Evolutionary conservation across 2,329 filamentous ascomycete genomes (phyloP), one percentile per base, ranked within the genome.

Genomic region (Apiospora marii): DNA sequence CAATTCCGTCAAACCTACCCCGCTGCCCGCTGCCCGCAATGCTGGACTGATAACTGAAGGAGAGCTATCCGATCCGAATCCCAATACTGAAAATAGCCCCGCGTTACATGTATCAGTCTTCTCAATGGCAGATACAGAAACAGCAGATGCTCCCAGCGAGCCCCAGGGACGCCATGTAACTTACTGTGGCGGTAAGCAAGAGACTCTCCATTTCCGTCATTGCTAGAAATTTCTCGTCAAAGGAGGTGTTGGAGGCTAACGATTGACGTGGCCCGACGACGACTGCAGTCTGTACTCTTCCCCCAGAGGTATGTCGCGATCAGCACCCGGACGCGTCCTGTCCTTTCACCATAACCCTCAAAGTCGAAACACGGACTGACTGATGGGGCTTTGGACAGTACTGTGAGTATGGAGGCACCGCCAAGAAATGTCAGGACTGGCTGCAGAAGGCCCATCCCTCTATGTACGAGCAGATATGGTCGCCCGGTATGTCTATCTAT

Each of bases 381-480:
- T 74, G 67, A 49, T 49, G n/a, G 44, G 16, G 5, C 79, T 22
- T 41, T 22, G 58, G 83, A 77, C 85, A 98, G 96, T 99, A 98
- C 86, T 99, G 96, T 87, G 96, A 99, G 85, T 98, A 98, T 84
- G 96, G 96, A 80, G 96, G 95, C 76, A 98, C 95, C 51, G 92
- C 93, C 34, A 98, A 95, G 85, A 99, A 98, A 86, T 99, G 96
- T 86, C 93, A 96, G 83, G 95, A 98, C 83, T 99, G 96, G 96
- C 91, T 99, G 27, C 86, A 94, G 79, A 90, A 92, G 76, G 88
- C 91, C 76, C 89, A 98, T 78, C 89, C 91, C 3, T 87, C 89
- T 67, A 85, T 98, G 82, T 97, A 97, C 84, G 84, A 89, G 74
- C 87, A 87, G 78, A 89, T 99, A 83, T 98, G 97, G 89, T 98